phyloP scores from a whole-genome alignment of 202 grass and related monocot species.

The Brachypodium distachyon region DNA sequence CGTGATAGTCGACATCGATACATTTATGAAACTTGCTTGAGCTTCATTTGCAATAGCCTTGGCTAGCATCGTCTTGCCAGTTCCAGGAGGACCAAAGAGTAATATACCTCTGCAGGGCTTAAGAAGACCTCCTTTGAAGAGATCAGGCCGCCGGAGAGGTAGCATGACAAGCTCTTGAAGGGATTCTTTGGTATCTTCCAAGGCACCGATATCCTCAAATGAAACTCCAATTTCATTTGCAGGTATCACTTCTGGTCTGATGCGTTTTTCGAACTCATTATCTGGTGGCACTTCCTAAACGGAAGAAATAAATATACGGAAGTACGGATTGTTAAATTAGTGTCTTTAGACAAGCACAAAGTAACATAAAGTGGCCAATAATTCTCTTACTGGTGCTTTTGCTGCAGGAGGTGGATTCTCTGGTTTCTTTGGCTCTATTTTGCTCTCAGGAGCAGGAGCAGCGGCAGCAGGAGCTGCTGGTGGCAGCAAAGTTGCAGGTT shows the following conservation, averaged over 20 bases:
- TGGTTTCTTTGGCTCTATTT: conserved; percentile 48
- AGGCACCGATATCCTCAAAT: conserved; percentile 91
- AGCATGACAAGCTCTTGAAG: conserved; percentile 99
- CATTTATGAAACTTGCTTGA: conserved; percentile 95
- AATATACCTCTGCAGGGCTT: conserved; percentile 96
- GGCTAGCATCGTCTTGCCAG: conserved; percentile 96
- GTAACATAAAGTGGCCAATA: neutral
- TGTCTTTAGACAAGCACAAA: neutral
- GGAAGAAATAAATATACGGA: neutral
- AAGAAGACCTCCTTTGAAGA: conserved; percentile 95
- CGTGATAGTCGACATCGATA: conserved; percentile 95
- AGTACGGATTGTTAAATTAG: neutral
- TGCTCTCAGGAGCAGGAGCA: conserved; percentile 31
- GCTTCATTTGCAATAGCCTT: conserved; percentile 99
- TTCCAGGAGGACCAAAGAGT: conserved; percentile 94
- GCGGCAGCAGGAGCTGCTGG: neutral
- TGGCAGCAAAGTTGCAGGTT: conserved; percentile 40
- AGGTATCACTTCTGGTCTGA: conserved; percentile 90
- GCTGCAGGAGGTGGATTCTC: conserved; percentile 34
- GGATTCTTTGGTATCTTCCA: conserved; percentile 93
- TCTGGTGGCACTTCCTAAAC: conserved; percentile 64
- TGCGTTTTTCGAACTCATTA: conserved; percentile 97
- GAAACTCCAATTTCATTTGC: conserved; percentile 92
- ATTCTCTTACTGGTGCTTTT: conserved; percentile 49
- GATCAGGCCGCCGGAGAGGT: conserved; percentile 81